Evolutionary conservation across 768 basidiomycete genomes (phyloP), one percentile per base, ranked within the genome.

Genomic region (Trametes sanguinea): DNA sequence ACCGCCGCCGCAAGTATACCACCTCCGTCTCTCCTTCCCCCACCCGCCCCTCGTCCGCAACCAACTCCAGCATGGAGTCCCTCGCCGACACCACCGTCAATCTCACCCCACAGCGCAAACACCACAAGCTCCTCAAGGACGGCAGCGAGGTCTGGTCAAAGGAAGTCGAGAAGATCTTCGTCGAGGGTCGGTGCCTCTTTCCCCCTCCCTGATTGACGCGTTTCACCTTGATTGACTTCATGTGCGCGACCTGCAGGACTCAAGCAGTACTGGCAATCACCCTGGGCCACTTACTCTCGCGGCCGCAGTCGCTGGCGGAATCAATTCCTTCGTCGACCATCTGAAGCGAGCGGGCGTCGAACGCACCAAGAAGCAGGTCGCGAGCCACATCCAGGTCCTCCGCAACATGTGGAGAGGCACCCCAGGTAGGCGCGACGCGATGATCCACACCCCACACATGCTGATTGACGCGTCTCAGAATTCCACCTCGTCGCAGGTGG

Each of bases 361-460:
- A 30, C 86, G 91, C 44, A 82, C 89, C 47, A 92, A 92, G 80
- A 92, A 93, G 74, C 91, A 93, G 73, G 91, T 93, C 65, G 91
- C 91, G n/a, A 90, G 88, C 73, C 91, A 93, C 69, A 89, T 93
- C 54, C 91, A 93, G 70, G 90, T 92, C 58, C 73, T 91, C 57
- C 79, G 90, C 53, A 92, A 92, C 71, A 92, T 92, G 90, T 92
- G 89, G 90, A 91, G 91, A 72, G 90, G 89, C 27, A 85, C 89
- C 61, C 81, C 86, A 78, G 87, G 90, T 89, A 60, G 37, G 77
- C 66, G 16, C 32, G 1, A 67, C 40, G 43, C 48, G 51, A 35
- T 13, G 32, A 17, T 4, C 50, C 22, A 43, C 48, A 14, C 46
- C 37, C 47, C 5, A 22, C 17, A n/a, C 4, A 27, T 54, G 32